Evolutionary conservation across 345 rosid species (phyloP).

Genomic region (Atalantia buxifolia): DNA sequence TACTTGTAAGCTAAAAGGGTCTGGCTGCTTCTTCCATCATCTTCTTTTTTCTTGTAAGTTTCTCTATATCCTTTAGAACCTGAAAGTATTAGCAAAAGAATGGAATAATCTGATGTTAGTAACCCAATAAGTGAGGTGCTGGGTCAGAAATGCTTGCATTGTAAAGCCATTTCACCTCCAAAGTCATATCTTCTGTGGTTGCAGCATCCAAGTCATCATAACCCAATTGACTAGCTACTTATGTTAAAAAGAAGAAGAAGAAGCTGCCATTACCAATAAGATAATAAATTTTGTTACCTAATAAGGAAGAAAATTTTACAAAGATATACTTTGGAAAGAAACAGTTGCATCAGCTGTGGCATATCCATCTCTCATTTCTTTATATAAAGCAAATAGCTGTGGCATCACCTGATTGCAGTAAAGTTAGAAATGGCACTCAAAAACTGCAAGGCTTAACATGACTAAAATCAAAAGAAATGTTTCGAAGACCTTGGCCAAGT

Average conservation of each 20-base stretch:
- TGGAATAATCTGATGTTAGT: neutral
- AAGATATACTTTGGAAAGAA: slow-evolving; percentile 59
- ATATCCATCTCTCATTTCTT: slow-evolving; percentile 60
- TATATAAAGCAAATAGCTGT: slow-evolving; percentile 41
- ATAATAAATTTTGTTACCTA: neutral
- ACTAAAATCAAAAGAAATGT: neutral
- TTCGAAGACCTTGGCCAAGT: neutral
- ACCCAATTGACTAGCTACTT: slow-evolving; percentile 52
- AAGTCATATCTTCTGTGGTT: slow-evolving; percentile 61
- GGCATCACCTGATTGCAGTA: slow-evolving; percentile 33
- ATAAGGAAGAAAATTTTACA: neutral
- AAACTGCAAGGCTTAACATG: neutral
- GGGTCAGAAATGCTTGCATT: neutral
- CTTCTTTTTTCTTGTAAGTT: slow-evolving; percentile 76
- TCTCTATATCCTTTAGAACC: slow-evolving; percentile 72
- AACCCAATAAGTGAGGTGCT: neutral
- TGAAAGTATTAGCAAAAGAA: slow-evolving; percentile 18
- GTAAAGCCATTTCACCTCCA: slow-evolving; percentile 50
- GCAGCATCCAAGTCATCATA: slow-evolving; percentile 51
- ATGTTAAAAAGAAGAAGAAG: slow-evolving; percentile 33
- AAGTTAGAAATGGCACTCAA: neutral
- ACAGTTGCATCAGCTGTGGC: slow-evolving; percentile 74
- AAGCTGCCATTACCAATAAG: slow-evolving; percentile 19
- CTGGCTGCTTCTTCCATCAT: slow-evolving; percentile 90
- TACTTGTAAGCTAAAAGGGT: slow-evolving; percentile 50